These are phyloP conservation scores for Phaffomyces antillensis DNA, from an alignment of 805 yeast species.

Conservation along the genomic window DNA sequence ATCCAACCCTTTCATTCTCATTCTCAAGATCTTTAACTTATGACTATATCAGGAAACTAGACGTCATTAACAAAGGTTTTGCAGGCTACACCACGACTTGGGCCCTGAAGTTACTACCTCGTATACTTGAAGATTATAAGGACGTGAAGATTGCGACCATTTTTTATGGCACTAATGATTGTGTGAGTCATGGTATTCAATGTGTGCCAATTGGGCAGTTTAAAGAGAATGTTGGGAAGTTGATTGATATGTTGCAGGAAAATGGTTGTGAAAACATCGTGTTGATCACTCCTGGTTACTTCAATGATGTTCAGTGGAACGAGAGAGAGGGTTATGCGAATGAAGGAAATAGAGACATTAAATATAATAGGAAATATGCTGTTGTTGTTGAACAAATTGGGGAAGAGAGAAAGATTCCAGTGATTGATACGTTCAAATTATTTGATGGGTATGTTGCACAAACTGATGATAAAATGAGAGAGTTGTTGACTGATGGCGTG, in stretches of 20 bases:
- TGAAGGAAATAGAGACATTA: slow-evolving; percentile 35
- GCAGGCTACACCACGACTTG: slow-evolving; percentile 69
- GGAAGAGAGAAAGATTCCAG: slow-evolving; percentile 40
- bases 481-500: slow-evolving; percentile 46
- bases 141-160: slow-evolving; percentile 42
- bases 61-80: slow-evolving; percentile 68
- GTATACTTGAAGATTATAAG: slow-evolving; percentile 43
- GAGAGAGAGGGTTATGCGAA: slow-evolving; percentile 26
- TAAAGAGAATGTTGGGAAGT: slow-evolving; percentile 35
- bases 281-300: slow-evolving; percentile 56
- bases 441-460: slow-evolving; percentile 28
- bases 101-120: slow-evolving; percentile 43
- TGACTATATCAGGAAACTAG: slow-evolving; percentile 54
- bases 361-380: slow-evolving; percentile 40
- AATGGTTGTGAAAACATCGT: slow-evolving; percentile 42
- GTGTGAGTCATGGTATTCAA: slow-evolving; percentile 38
- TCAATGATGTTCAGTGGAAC: slow-evolving; percentile 40
- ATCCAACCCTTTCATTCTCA: slow-evolving; percentile 33
- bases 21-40: slow-evolving; percentile 44
- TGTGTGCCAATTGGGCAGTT: slow-evolving; percentile 47
- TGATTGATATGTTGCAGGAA: slow-evolving; percentile 34
- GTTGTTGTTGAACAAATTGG: slow-evolving; percentile 44
- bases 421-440: slow-evolving; percentile 45
- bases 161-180: slow-evolving; percentile 82
- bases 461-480: slow-evolving; percentile 30